A percentile compares a stretch with the other conserved stretches of the same genome.
phyloP scores from a whole-genome alignment of 805 yeast genomes.

The Candida orba region DNA sequence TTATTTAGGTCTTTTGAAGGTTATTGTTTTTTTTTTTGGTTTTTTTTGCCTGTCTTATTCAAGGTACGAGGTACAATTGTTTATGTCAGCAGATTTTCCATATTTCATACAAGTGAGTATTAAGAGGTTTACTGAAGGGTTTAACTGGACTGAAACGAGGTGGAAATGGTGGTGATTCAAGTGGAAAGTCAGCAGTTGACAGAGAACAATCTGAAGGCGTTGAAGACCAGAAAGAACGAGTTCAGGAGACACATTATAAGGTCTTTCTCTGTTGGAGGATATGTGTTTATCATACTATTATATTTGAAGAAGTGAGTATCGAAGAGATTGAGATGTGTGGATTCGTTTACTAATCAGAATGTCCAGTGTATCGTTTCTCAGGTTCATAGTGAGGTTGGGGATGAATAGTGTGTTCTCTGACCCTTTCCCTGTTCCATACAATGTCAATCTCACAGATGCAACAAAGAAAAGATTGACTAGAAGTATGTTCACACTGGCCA shows the following conservation, averaged over 20 bases:
- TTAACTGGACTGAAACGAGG: too few species aligned
- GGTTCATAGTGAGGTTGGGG: constrained; percentile 27
- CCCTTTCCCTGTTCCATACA: constrained; percentile 34
- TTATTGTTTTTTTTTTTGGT: neutral
- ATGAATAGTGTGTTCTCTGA: constrained; percentile 32
- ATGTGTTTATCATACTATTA: constrained; percentile 16
- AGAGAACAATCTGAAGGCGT: constrained; percentile 12
- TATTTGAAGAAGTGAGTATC: constrained; percentile 20
- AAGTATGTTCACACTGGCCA: constrained; percentile 23
- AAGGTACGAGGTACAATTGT: neutral
- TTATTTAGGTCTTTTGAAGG: neutral
- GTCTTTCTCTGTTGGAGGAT: constrained; percentile 15
- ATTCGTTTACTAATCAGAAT: constrained; percentile 2
- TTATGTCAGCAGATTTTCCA: neutral
- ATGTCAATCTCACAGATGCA: constrained; percentile 17
- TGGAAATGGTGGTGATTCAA: constrained; percentile 6
- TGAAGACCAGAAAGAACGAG: constrained; percentile 16
- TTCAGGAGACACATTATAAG: constrained; percentile 11
- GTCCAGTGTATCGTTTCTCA: constrained; percentile 17
- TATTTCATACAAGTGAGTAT: too few species aligned
- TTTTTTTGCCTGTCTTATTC: neutral
- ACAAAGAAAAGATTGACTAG: constrained; percentile 24
- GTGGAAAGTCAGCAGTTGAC: constrained; percentile 8
- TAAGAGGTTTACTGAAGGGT: too few species aligned
- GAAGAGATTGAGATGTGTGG: too few species aligned